Evolutionary conservation across 495 filamentous ascomycete genomes (phyloP).

Genomic region (Lepidopterella palustris): DNA sequence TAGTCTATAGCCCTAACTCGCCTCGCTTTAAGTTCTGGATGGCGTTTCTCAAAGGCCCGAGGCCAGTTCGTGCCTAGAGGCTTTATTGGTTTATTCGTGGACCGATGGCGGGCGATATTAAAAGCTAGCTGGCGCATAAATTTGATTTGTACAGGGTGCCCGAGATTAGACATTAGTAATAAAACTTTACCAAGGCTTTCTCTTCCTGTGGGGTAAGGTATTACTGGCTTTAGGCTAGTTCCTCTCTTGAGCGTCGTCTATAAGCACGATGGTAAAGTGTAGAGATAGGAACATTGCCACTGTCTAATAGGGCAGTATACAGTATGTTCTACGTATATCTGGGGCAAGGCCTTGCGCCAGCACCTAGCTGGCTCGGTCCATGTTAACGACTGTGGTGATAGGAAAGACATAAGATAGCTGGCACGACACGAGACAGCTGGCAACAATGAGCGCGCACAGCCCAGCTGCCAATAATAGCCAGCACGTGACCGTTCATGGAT

Average conservation of each 20-base stretch:
- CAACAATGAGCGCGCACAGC: too few species aligned
- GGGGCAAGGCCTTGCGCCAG: conserved; percentile 16
- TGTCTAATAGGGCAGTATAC: conserved; percentile 16
- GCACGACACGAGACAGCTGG: too few species aligned
- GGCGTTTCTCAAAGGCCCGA: not conserved
- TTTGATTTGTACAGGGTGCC: conserved; percentile 19
- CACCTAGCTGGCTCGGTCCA: conserved; percentile 24
- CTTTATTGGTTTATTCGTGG: conserved; percentile 3
- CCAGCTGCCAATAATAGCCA: too few species aligned
- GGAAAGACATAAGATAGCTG: too few species aligned
- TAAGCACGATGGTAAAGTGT: conserved; percentile 17
- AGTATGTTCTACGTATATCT: conserved; percentile 9
- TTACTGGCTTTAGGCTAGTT: conserved; percentile 14
- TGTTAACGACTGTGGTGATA: too few species aligned
- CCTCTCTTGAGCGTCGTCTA: conserved; percentile 18
- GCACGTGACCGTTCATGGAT: too few species aligned
- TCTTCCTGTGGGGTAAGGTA: conserved; percentile 22
- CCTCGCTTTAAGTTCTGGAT: not conserved
- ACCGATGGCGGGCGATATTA: conserved; percentile 11
- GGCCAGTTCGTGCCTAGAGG: conserved; percentile 3
- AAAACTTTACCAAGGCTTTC: conserved; percentile 18
- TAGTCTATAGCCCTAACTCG: not conserved
- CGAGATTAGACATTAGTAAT: conserved; percentile 19
- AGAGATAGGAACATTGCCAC: conserved; percentile 10
- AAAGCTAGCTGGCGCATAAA: conserved; percentile 20